Base-by-base conservation (phyloP, 345 rosid genomes). In the Salix exigua region DNA sequence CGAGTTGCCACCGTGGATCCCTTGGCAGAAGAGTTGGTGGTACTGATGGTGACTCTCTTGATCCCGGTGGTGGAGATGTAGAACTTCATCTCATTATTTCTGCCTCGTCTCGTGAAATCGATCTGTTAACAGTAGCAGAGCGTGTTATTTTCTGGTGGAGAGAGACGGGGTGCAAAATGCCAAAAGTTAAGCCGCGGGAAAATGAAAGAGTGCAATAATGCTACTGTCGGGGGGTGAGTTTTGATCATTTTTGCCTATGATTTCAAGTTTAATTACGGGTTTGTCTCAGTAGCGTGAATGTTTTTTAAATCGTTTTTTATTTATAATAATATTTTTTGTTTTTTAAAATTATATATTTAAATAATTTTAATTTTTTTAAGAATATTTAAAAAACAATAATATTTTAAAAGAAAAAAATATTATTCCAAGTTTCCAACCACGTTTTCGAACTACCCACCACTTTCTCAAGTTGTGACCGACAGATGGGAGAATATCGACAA, bases 41-140 rank as follows among this genome's bases (percentile, higher is more conserved):
- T 87, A 31, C 91, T 77, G 79, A 88, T 82, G 3, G 89, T 87
- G 46, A 90, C 83, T 79, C 83, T 91, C 88, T 89, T 91, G 37
- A 91, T 86, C 78, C 91, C 97, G 21, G 84, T 71, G 62, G 91
- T 86, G 38, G 96, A 94, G 80, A 90, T 84, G 85, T 88, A 88
- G 40, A 89, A 84, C 94, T 88, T 94, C 96, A 90, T 92, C 58
- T 58, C 48, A 28, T 23, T 66, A 53, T 74, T 37, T 8, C 46
- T 68, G 33, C 42, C 11, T 37, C 16, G 26, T 25, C 11, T 31
- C 60, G 28, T 12, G 50, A 31, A n/a, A 35, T 31, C 25, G 3
- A 73, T 60, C 64, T 60, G 4, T 18, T 1, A 61, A 58, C 68
- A 73, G 28, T 18, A 42, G 4, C 8, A 60, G 44, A 72, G 40